Percentiles rank a stretch among this genome's conserved stretches.
Evolutionary conservation across 768 basidiomycete genomes (phyloP).

Genomic region (Kockovaella imperatae): DNA sequence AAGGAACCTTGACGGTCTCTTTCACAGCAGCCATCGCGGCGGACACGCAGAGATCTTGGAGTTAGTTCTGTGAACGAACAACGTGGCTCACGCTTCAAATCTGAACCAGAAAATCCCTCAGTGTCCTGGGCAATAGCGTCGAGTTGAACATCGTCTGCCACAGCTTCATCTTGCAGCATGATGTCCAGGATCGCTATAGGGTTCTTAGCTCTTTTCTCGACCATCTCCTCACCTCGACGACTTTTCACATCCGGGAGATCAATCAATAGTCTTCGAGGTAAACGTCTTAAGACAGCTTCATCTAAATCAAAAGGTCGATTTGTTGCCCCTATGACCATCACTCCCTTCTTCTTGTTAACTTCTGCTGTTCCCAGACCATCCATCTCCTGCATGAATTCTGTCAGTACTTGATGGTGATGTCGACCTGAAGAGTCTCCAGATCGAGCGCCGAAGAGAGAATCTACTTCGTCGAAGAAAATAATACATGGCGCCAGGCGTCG

Average conservation of each 20-base stretch:
- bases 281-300: slow-evolving; percentile 79
- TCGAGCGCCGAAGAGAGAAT: slow-evolving; percentile 83
- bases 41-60: slow-evolving; percentile 77
- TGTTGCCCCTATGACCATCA: slow-evolving; percentile 89
- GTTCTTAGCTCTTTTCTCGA: slow-evolving; percentile 5
- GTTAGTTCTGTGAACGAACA: background rate
- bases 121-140: slow-evolving; percentile 31
- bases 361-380: slow-evolving; percentile 63
- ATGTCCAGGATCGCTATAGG: slow-evolving; percentile 74
- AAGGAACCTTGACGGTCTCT: slow-evolving; percentile 71
- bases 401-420: slow-evolving; percentile 68
- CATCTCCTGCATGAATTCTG: slow-evolving; percentile 61
- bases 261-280: slow-evolving; percentile 77
- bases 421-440: slow-evolving; percentile 66
- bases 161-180: slow-evolving; percentile 67
- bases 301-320: slow-evolving; percentile 54
- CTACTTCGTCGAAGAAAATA: slow-evolving; percentile 89
- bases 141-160: slow-evolving; percentile 45
- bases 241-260: slow-evolving; percentile 83
- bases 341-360: slow-evolving; percentile 65
- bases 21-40: slow-evolving; percentile 89
- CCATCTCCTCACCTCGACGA: slow-evolving; percentile 71
- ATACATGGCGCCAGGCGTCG: slow-evolving; percentile 81
- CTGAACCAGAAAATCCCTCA: slow-evolving; percentile 78
- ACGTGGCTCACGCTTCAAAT: slow-evolving; percentile 70